phyloP scores from a whole-genome alignment of 257 asterid species.

The Lycium ferocissimum region DNA sequence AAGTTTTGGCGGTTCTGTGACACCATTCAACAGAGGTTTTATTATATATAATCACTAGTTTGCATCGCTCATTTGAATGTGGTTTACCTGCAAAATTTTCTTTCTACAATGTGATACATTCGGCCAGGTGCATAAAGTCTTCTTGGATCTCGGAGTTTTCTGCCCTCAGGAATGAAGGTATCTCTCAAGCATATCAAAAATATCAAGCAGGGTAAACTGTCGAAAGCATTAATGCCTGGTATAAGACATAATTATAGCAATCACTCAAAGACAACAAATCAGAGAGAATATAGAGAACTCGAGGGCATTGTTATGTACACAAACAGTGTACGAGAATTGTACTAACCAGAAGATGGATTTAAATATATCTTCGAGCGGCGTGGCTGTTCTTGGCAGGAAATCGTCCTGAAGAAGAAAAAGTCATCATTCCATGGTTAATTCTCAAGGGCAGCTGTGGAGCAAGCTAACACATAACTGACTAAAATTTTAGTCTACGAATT shows the following conservation, averaged over 20 bases:
- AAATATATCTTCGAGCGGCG: constrained; percentile 94
- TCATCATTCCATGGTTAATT: background rate
- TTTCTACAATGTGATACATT: constrained; percentile 85
- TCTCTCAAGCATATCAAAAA: constrained; percentile 96
- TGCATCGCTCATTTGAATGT: background rate
- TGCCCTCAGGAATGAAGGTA: constrained; percentile 87
- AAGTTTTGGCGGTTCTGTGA: background rate
- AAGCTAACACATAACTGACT: background rate
- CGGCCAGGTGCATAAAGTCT: constrained; percentile 99
- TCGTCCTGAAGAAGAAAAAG: constrained; percentile 66
- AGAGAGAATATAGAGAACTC: constrained; percentile 22
- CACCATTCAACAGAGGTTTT: background rate
- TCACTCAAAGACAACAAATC: constrained; percentile 40
- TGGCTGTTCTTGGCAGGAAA: constrained; percentile 94
- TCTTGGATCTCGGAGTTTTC: constrained; percentile 92
- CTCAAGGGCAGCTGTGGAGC: background rate
- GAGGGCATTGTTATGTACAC: constrained; percentile 29
- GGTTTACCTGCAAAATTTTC: constrained; percentile 90
- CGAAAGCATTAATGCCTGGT: constrained; percentile 62
- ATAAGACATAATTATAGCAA: constrained; percentile 47
- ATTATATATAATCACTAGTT: background rate
- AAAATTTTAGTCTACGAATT: background rate
- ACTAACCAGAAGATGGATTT: constrained; percentile 93
- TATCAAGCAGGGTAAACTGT: constrained; percentile 94
- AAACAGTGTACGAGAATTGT: background rate